phyloP scores from a whole-genome alignment of 2,329 filamentous ascomycete genomes.

The Verticillium zaregamsianum region DNA sequence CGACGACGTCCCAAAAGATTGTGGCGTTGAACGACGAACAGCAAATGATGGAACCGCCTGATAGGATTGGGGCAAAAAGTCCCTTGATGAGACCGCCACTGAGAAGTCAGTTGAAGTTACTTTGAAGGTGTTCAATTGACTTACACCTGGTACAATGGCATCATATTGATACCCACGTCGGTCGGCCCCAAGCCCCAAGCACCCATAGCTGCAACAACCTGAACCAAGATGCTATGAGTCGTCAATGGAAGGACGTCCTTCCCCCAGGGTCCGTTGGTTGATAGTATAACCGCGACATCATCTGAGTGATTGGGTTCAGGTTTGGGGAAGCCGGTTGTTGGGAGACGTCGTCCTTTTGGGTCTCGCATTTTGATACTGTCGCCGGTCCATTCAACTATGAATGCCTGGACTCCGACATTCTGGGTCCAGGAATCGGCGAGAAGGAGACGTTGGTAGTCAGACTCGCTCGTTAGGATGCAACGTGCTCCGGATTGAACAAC shows the following conservation, averaged over 20 bases:
- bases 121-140: neutral
- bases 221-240: slow-evolving; percentile 1
- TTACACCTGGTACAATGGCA: slow-evolving; percentile 5
- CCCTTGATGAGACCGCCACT: slow-evolving; percentile 50
- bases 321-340: neutral
- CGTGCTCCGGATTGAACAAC: slow-evolving; percentile 1
- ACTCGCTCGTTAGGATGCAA: neutral
- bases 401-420: neutral
- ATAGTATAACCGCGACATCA: slow-evolving; percentile 1
- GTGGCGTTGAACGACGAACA: slow-evolving; percentile 49
- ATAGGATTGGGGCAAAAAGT: slow-evolving; percentile 49
- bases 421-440: neutral
- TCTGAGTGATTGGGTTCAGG: slow-evolving; percentile 3
- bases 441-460: neutral
- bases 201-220: slow-evolving; percentile 2
- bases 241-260: slow-evolving; percentile 2
- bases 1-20: slow-evolving; percentile 50
- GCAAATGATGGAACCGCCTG: slow-evolving; percentile 49
- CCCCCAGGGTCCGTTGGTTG: slow-evolving; percentile 5
- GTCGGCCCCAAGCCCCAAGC: slow-evolving; percentile 1
- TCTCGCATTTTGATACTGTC: neutral
- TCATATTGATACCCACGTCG: slow-evolving; percentile 6
- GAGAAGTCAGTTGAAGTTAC: slow-evolving; percentile 1
- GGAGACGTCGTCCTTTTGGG: neutral
- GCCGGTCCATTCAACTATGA: neutral